Conservation (phyloP, 2,329 filamentous ascomycete genomes). For the Fusarium sp. region DNA sequence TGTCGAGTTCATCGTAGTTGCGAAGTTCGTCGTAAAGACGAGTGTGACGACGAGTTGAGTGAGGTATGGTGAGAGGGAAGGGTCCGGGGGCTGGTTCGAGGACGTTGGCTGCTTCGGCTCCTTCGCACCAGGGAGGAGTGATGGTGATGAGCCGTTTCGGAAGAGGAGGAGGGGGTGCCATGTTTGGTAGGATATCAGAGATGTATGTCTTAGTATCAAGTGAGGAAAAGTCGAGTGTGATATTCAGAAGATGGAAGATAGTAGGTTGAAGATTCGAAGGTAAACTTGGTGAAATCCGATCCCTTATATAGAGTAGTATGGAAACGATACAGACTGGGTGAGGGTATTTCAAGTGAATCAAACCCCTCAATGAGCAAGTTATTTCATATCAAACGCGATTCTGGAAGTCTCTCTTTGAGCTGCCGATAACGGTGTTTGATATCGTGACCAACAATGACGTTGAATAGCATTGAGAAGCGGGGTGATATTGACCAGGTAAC, state of each 20-base stretch:
- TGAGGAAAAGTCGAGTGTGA: background rate
- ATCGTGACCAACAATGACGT: background rate
- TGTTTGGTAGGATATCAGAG: background rate
- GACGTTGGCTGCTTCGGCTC: background rate
- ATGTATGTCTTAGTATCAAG: background rate
- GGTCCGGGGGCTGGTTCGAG: background rate
- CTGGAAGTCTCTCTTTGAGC: background rate
- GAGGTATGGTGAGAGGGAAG: constrained; percentile 22
- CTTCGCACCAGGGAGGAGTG: constrained; percentile 22
- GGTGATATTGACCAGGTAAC: background rate
- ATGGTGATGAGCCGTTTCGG: constrained; percentile 29
- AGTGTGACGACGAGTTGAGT: constrained; percentile 20
- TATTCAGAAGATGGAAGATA: background rate
- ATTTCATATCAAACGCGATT: background rate
- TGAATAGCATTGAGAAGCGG: background rate
- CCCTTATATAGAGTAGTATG: background rate
- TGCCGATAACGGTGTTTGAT: background rate
- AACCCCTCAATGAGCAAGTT: background rate
- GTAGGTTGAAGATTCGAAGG: background rate
- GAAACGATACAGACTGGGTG: background rate
- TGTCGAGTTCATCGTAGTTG: constrained; percentile 7
- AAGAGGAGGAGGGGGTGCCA: constrained; percentile 18
- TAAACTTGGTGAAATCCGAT: background rate
- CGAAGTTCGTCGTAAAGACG: constrained; percentile 19
- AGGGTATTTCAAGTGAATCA: background rate